Evolutionary conservation across 148 eudicot species (phyloP).

Genomic region (Chenopodium berlandieri): DNA sequence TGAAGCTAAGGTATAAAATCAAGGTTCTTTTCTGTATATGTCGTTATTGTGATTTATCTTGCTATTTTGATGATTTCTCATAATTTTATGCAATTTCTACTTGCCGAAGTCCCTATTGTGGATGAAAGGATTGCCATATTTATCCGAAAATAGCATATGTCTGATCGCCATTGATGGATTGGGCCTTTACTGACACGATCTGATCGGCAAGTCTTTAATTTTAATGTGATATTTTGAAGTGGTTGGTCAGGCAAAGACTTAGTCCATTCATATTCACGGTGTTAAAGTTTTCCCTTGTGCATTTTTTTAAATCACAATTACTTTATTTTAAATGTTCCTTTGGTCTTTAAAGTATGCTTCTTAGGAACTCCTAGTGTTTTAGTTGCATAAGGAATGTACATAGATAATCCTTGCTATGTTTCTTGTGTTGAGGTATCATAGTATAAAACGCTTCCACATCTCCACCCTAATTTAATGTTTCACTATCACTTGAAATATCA

Average conservation of each 20-base stretch:
- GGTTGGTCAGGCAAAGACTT: no score
- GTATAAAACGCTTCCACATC: no score
- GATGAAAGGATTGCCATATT: background rate
- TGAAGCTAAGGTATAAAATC: conserved; percentile 83
- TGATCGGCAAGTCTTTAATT: background rate
- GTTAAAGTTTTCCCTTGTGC: background rate
- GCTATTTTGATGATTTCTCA: background rate
- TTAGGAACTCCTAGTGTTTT: background rate
- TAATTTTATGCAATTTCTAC: background rate
- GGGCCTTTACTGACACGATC: background rate
- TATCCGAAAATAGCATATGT: background rate
- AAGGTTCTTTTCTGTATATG: background rate
- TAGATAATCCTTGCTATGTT: background rate
- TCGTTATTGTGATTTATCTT: background rate
- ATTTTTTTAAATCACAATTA: no score
- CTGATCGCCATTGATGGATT: background rate
- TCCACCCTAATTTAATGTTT: no score
- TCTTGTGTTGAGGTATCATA: background rate
- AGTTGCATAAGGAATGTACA: background rate
- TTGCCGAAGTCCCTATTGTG: no score
- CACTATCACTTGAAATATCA: no score
- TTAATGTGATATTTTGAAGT: background rate
- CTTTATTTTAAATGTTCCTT: background rate
- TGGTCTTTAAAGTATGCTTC: background rate
- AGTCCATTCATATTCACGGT: background rate